Conservation (phyloP, 148 eudicot species). For the Oxyria digyna region DNA sequence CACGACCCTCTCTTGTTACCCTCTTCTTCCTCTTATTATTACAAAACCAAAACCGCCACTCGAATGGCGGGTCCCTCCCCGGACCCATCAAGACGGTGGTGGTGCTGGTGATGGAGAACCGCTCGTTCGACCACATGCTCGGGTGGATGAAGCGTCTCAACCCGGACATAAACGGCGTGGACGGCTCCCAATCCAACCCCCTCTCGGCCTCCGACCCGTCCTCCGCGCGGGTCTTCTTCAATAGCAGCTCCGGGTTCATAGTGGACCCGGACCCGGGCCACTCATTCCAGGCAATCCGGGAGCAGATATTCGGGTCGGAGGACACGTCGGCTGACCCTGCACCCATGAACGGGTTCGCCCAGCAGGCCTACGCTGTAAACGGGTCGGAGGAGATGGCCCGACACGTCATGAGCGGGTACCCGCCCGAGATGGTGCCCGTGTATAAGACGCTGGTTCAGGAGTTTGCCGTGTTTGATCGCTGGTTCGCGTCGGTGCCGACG, state of each 20-base stretch:
- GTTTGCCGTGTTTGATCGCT: conserved; percentile 75
- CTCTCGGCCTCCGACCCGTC: conserved; percentile 33
- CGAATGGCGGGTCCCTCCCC: conserved; percentile 4
- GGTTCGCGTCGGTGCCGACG: conserved; percentile 84
- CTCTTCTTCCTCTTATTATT: conserved; percentile 12
- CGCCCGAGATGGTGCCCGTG: conserved; percentile 47
- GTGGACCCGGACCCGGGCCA: conserved; percentile 92
- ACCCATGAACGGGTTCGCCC: conserved; percentile 74
- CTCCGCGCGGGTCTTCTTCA: conserved; percentile 25
- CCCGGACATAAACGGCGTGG: conserved; percentile 54
- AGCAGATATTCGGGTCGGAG: conserved; percentile 68
- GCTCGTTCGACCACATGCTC: conserved; percentile 83
- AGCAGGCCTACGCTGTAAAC: conserved; percentile 44
- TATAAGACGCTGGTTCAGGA: conserved; percentile 49
- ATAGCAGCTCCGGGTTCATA: conserved; percentile 46
- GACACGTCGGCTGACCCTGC: conserved; percentile 36
- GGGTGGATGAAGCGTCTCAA: conserved; percentile 78
- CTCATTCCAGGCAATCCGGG: conserved; percentile 73
- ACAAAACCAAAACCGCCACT: neutral
- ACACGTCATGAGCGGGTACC: conserved; percentile 66
- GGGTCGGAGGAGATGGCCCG: conserved; percentile 46
- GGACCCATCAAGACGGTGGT: conserved; percentile 54
- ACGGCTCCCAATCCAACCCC: conserved; percentile 51
- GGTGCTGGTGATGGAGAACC: conserved; percentile 75
- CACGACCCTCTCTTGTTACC: neutral